phyloP scores from a whole-genome alignment of 345 rosid species.

The Moringa oleifera region DNA sequence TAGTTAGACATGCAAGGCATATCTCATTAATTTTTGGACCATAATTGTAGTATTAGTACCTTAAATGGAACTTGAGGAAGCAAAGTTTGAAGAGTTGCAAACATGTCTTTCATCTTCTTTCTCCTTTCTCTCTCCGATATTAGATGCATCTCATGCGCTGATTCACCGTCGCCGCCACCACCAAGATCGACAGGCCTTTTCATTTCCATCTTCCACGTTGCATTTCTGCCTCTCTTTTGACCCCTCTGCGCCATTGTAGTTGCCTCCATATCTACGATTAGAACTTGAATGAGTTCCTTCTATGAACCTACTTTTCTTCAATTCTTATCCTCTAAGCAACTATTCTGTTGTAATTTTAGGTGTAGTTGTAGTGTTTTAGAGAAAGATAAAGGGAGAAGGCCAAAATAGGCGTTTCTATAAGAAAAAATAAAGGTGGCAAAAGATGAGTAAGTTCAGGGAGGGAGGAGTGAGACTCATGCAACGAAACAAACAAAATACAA shows the following conservation, averaged over 20 bases:
- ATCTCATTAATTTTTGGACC: too few species aligned
- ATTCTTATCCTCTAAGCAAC: too few species aligned
- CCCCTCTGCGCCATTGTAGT: conserved; percentile 3
- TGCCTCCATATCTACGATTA: not conserved
- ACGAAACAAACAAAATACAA: conserved; percentile 21
- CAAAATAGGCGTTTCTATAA: not conserved
- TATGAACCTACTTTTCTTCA: not conserved
- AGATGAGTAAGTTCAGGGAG: not conserved
- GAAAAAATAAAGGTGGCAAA: not conserved
- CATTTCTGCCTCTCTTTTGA: conserved; percentile 26
- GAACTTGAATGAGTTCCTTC: conserved; percentile 6
- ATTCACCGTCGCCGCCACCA: conserved; percentile 18
- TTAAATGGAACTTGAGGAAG: conserved; percentile 45
- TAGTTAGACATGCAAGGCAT: too few species aligned
- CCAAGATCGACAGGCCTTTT: not conserved
- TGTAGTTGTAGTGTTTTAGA: too few species aligned
- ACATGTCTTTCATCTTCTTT: conserved; percentile 60
- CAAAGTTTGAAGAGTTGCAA: conserved; percentile 46
- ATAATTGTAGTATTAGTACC: conserved; percentile 22
- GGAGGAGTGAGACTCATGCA: not conserved
- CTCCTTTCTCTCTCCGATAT: conserved; percentile 59
- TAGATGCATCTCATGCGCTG: conserved; percentile 42
- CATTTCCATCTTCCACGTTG: conserved; percentile 1
- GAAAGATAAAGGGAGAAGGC: not conserved
- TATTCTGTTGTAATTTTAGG: too few species aligned